These are phyloP conservation scores for Jaapia argillacea DNA, from an alignment of 768 basidiomycete species.

Conservation along the genomic window DNA sequence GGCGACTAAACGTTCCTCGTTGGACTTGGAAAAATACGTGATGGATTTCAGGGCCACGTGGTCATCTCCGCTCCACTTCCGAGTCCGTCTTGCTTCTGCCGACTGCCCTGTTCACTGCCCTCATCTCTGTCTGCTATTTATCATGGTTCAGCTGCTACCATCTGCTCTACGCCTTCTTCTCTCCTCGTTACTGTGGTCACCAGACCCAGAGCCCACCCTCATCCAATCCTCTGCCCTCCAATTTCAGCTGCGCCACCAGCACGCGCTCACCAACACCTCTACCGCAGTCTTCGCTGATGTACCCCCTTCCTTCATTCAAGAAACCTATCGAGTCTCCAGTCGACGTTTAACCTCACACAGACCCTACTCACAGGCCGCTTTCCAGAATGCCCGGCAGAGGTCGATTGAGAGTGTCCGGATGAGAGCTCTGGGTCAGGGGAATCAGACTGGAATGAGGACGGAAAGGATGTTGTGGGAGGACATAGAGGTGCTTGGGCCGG, in stretches of 20 bases:
- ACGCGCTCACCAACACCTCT: not conserved
- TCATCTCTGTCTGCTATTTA: too few relatives aligned
- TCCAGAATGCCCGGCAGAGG: not conserved
- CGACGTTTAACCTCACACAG: not conserved
- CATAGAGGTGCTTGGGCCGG: constrained; percentile 55
- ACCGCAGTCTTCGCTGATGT: not conserved
- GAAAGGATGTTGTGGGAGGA: constrained; percentile 57
- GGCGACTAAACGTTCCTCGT: too few relatives aligned
- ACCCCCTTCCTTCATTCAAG: not conserved
- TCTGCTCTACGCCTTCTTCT: not conserved
- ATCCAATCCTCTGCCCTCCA: not conserved
- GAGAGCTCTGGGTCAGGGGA: too few relatives aligned
- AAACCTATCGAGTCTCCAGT: not conserved
- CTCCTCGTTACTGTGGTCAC: not conserved
- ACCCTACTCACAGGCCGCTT: not conserved
- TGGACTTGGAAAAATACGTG: too few relatives aligned
- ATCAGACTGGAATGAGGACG: too few relatives aligned
- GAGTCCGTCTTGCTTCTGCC: too few relatives aligned
- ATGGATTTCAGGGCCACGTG: too few relatives aligned
- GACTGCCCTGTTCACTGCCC: too few relatives aligned
- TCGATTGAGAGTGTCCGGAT: too few relatives aligned
- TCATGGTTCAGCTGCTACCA: not conserved
- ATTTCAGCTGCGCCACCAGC: not conserved
- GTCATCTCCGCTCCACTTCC: too few relatives aligned
- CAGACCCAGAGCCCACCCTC: not conserved